Base-by-base conservation (phyloP, 768 basidiomycete species). In the Kwoniella botswanensis region DNA sequence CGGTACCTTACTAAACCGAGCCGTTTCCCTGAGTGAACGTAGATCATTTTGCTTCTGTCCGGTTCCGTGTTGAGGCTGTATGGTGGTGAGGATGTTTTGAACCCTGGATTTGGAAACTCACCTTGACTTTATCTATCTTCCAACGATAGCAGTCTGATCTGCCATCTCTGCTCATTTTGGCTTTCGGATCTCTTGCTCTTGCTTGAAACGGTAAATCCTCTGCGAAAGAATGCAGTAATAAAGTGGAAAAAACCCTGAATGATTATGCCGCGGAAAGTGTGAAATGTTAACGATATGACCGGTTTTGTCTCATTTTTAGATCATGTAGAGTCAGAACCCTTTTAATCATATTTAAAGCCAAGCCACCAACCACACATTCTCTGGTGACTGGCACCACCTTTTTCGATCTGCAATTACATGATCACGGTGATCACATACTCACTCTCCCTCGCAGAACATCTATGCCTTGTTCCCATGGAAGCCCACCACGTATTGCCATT, bases 91-190 rank as follows among this genome's bases (percentile, higher is more conserved):
- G 15, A 13, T 35, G 22, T 13, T 50, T 50, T 26, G 17, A 41
- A 58, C 59, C 59, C 59, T 61, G 35, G 43, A 61, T 12, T 61
- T 41, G 35, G 59, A 29, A 18, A 61, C 42, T 61, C 41, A 61
- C 59, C 59, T 59, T 35, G 7, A 15, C 46, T 18, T 46, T 61
- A 61, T 61, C 59, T 43, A 17, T 24, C 43, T 59, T 59, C 35
- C 35, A 35, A 35, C 22, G 35, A 42, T 21, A 55, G 21, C 12
- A n/a, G 21, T 26, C 29, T 58, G 57, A 13, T 58, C 41, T 43
- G 59, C 59, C 59, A 61, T 61, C 22, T 61, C 59, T 18, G 15
- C 9, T 18, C 41, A 35, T 9, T 15, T 12, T 22, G 15, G n/a
- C 24, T 13, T 22, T 55, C 35, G 35, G 35, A 35, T 35, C 35